phyloP scores from a whole-genome alignment of 768 basidiomycete genomes.

The Tylopilus sp. region DNA sequence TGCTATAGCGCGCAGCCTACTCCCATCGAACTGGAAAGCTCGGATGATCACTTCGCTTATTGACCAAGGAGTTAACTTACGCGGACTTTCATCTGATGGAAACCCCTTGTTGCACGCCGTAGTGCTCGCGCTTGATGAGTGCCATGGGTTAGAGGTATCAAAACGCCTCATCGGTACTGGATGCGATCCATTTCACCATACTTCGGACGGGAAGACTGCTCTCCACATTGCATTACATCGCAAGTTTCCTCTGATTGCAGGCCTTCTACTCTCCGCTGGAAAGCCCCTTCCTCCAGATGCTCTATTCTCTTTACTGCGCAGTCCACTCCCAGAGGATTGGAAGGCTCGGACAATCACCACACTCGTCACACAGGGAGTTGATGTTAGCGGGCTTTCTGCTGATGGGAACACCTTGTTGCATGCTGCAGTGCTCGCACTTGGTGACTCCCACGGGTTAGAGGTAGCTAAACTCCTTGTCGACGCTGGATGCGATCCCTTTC shows the following conservation, averaged over 20 bases:
- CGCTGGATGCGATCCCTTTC: slow-evolving; percentile 5
- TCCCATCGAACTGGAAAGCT: too few species aligned
- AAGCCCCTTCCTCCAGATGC: not conserved
- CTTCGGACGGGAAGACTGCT: not conserved
- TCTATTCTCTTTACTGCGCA: not conserved
- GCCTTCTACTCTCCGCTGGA: not conserved
- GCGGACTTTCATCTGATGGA: too few species aligned
- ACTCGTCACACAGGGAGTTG: not conserved
- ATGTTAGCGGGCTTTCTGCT: not conserved
- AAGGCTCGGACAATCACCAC: not conserved
- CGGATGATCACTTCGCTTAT: too few species aligned
- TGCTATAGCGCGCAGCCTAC: too few species aligned
- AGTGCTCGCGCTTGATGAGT: too few species aligned
- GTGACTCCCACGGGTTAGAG: not conserved
- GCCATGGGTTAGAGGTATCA: not conserved
- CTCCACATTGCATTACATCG: not conserved
- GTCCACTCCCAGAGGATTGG: not conserved
- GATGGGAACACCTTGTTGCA: not conserved
- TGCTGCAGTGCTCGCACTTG: not conserved
- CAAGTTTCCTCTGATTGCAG: not conserved
- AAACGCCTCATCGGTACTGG: not conserved
- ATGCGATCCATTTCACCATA: not conserved
- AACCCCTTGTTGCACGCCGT: too few species aligned
- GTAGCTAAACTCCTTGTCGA: not conserved
- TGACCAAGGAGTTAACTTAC: too few species aligned